These are phyloP conservation scores for Globisporangium emineosum DNA, from an alignment of 352 stramenopile species.

Conservation along the genomic window DNA sequence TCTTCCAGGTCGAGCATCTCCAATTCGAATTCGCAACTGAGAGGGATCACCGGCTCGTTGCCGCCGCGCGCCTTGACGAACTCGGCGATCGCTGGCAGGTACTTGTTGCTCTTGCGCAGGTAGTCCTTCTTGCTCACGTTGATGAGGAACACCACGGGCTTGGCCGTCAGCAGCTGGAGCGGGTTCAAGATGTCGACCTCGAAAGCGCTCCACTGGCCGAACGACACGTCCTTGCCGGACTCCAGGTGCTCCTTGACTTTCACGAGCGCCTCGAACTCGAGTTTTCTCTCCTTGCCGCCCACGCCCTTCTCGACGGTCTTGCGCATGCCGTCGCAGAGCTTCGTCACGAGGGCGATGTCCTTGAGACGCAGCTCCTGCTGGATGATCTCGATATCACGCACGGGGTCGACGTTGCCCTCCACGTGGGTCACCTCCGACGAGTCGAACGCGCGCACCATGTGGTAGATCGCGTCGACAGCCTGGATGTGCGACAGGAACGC, in stretches of 20 bases:
- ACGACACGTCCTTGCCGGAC: slow-evolving; percentile 88
- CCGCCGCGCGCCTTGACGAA: slow-evolving; percentile 96
- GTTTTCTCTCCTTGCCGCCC: slow-evolving; percentile 94
- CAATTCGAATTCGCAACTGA: slow-evolving; percentile 98
- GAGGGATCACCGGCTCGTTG: slow-evolving; percentile 95
- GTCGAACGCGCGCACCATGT: slow-evolving; percentile 98
- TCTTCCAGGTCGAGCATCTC: slow-evolving; percentile 88
- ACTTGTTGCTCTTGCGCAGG: slow-evolving; percentile 98
- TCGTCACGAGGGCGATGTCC: slow-evolving; percentile 91
- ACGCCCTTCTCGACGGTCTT: slow-evolving; percentile 88
- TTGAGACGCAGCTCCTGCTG: slow-evolving; percentile 98
- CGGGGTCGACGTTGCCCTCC: slow-evolving; percentile 98
- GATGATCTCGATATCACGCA: slow-evolving; percentile 99
- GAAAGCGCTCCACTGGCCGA: slow-evolving; percentile 85
- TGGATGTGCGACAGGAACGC: slow-evolving; percentile 99
- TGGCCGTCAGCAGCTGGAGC: slow-evolving; percentile 91
- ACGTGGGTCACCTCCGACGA: slow-evolving; percentile 98
- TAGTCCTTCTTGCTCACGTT: slow-evolving; percentile 99
- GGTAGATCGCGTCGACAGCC: slow-evolving; percentile 98
- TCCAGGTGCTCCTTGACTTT: slow-evolving; percentile 84
- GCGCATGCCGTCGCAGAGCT: slow-evolving; percentile 68
- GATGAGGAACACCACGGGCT: slow-evolving; percentile 98
- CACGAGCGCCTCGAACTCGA: slow-evolving; percentile 87
- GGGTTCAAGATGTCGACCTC: slow-evolving; percentile 92
- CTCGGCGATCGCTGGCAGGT: slow-evolving; percentile 96